Conservation (phyloP, 2,329 filamentous ascomycete species). For the Stachybotrys chartarum region DNA sequence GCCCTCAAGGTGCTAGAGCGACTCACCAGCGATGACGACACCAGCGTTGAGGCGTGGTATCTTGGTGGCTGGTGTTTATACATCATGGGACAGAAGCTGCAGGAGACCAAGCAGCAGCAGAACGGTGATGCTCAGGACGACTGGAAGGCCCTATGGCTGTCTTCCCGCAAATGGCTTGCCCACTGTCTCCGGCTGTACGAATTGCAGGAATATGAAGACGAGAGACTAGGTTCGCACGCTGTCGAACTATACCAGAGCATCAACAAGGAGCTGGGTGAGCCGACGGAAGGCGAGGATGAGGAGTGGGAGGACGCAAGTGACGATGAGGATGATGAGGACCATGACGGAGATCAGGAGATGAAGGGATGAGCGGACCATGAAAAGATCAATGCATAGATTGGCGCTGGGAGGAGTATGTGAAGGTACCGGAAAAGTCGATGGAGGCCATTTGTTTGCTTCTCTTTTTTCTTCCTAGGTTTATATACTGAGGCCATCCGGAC, state of each 20-base stretch:
- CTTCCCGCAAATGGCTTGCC: conserved; percentile 75
- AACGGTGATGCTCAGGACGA: conserved; percentile 32
- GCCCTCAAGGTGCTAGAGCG: conserved; percentile 80
- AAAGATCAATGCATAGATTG: conserved; percentile 10
- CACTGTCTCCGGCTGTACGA: conserved; percentile 76
- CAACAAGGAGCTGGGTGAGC: conserved; percentile 56
- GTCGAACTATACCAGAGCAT: conserved; percentile 61
- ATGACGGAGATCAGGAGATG: conserved; percentile 48
- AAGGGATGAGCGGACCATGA: conserved; percentile 21
- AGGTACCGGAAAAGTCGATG: conserved; percentile 2
- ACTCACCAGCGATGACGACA: conserved; percentile 80
- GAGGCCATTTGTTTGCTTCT: background rate
- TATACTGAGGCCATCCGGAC: background rate
- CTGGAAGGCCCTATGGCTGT: conserved; percentile 58
- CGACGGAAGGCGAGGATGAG: conserved; percentile 46
- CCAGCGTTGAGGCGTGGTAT: conserved; percentile 95
- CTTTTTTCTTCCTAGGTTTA: background rate
- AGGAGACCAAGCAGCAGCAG: conserved; percentile 26
- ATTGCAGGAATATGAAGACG: conserved; percentile 77
- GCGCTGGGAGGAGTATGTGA: conserved; percentile 12
- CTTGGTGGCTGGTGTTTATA: conserved; percentile 90
- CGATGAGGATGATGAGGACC: conserved; percentile 39
- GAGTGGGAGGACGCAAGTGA: conserved; percentile 48
- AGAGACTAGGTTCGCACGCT: conserved; percentile 67
- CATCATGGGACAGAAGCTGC: conserved; percentile 64